These are phyloP conservation scores for Annulohypoxylon stygium DNA, from an alignment of 495 filamentous ascomycete species.

Conservation along the genomic window DNA sequence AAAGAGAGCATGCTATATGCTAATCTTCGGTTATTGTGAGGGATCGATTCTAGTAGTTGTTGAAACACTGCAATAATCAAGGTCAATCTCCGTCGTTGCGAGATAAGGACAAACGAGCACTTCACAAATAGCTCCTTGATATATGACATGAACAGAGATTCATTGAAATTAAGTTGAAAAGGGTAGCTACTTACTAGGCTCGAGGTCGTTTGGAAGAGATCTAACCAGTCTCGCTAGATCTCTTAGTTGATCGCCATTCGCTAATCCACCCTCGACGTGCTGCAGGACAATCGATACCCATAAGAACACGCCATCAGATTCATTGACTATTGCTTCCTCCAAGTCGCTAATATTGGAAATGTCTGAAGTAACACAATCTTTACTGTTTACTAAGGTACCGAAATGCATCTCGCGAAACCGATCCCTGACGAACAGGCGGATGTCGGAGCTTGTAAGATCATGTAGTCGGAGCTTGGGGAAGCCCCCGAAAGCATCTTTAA, in stretches of 20 bases:
- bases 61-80: slow-evolving; percentile 18
- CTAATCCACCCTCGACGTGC: slow-evolving; percentile 35
- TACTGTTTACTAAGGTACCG: slow-evolving; percentile 14
- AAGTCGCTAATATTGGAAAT: slow-evolving; percentile 9
- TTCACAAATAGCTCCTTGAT: not conserved
- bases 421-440: slow-evolving; percentile 35
- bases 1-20: slow-evolving; percentile 37
- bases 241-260: slow-evolving; percentile 38
- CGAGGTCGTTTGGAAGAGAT: slow-evolving; percentile 37
- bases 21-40: slow-evolving; percentile 16
- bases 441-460: slow-evolving; percentile 35
- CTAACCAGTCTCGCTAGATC: slow-evolving; percentile 33
- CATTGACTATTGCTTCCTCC: slow-evolving; percentile 39
- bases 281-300: slow-evolving; percentile 50
- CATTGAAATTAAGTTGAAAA: not conserved
- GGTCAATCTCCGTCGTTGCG: not conserved
- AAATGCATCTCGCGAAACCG: slow-evolving; percentile 45
- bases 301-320: slow-evolving; percentile 55
- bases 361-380: not conserved
- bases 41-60: slow-evolving; percentile 34
- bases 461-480: slow-evolving; percentile 34
- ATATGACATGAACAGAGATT: not conserved
- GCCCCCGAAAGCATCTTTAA: slow-evolving; percentile 49
- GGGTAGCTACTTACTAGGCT: slow-evolving; percentile 24
- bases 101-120: not conserved